A percentile compares a stretch with the other conserved stretches of the same genome.
Evolutionary conservation across 352 stramenopile species (phyloP).

Genomic region (Phytopythium ostracodes): DNA sequence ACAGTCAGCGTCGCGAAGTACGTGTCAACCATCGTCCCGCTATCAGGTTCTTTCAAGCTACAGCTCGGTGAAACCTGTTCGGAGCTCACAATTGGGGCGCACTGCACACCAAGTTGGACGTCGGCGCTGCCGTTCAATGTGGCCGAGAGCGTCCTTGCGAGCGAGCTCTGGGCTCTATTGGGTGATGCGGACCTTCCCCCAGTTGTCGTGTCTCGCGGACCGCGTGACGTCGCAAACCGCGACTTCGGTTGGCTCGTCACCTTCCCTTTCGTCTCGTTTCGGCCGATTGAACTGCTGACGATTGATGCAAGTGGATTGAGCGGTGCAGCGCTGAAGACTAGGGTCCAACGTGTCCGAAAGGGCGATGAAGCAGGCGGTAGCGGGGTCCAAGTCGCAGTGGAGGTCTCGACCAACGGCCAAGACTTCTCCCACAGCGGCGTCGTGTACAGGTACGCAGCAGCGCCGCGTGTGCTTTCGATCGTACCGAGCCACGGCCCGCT

Average conservation of each 20-base stretch:
- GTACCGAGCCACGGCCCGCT: slow-evolving; percentile 72
- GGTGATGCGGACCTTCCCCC: slow-evolving; percentile 36
- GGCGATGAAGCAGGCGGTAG: slow-evolving; percentile 33
- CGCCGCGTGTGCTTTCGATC: slow-evolving; percentile 52
- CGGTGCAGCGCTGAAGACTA: neutral
- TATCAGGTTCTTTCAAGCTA: slow-evolving; percentile 62
- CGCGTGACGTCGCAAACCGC: slow-evolving; percentile 14
- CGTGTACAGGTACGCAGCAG: slow-evolving; percentile 64
- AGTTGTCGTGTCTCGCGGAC: slow-evolving; percentile 38
- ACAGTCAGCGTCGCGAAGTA: slow-evolving; percentile 20
- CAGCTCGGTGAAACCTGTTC: slow-evolving; percentile 50
- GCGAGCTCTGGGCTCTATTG: slow-evolving; percentile 42
- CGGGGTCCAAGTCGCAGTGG: slow-evolving; percentile 64
- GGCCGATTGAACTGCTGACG: slow-evolving; percentile 3
- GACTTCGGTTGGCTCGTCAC: slow-evolving; percentile 45
- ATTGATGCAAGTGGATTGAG: neutral
- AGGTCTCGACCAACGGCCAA: slow-evolving; percentile 85
- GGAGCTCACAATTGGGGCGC: slow-evolving; percentile 40
- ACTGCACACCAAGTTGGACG: slow-evolving; percentile 46
- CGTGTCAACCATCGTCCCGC: slow-evolving; percentile 21
- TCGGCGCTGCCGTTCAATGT: slow-evolving; percentile 35
- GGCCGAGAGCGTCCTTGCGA: slow-evolving; percentile 41
- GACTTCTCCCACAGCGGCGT: slow-evolving; percentile 61
- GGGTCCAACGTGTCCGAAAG: slow-evolving; percentile 23
- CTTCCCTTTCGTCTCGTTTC: slow-evolving; percentile 29